Evolutionary conservation across 23 red algal species (phyloP).

Genomic region (Gracilaria caudata): DNA sequence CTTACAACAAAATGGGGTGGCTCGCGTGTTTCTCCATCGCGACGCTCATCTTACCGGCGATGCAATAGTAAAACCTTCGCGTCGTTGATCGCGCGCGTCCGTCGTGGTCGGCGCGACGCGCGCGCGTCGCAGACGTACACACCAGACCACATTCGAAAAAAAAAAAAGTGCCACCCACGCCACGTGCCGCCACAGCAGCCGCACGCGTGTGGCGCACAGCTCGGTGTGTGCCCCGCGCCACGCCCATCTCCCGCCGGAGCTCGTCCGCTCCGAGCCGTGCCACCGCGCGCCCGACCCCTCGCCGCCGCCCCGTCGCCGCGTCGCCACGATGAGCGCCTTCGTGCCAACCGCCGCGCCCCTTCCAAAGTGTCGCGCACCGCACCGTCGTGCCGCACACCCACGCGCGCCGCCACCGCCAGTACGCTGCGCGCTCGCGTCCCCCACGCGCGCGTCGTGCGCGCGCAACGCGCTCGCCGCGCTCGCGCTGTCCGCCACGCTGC

Average conservation of each 20-base stretch:
- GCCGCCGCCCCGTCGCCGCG: background rate
- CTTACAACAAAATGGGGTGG: slow-evolving; percentile 19
- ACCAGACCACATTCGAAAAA: background rate
- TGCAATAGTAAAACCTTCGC: background rate
- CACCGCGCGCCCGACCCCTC: no score
- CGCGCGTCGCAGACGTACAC: background rate
- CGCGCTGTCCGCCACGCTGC: background rate
- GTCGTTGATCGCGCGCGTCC: background rate
- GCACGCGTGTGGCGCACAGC: no score
- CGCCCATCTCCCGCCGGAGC: background rate
- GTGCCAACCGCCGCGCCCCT: background rate
- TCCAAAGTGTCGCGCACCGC: background rate
- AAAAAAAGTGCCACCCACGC: background rate
- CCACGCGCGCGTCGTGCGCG: background rate
- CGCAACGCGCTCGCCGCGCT: background rate
- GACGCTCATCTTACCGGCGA: slow-evolving; percentile 19
- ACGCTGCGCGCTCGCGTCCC: background rate
- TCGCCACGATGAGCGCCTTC: background rate
- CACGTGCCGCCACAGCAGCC: no score
- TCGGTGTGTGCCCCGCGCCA: no score
- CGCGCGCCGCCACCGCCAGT: background rate
- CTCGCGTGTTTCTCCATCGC: background rate
- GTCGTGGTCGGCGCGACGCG: background rate
- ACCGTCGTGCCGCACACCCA: background rate
- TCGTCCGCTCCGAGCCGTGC: background rate